Evolutionary conservation across 176 grass and related monocot genomes (phyloP), one percentile per base, ranked within the genome.

Genomic region (Aegilops tauschii): DNA sequence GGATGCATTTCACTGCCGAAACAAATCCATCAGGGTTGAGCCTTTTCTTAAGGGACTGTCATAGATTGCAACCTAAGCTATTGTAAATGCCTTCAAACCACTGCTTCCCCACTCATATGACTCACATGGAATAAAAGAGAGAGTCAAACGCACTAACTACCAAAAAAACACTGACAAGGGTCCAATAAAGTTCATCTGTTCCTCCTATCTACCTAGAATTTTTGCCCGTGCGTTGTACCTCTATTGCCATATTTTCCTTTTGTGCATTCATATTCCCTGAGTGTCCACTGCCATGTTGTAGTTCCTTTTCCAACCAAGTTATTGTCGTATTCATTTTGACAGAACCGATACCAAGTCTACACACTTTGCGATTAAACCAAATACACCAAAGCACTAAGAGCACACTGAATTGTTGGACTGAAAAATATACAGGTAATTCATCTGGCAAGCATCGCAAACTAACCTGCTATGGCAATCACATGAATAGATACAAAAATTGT

Each of bases 391-490:
- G 42, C 42, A 44, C 0, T 40, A 58, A 69, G 8, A 9, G 78
- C 23, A 29, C 3, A 44, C 20, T 14, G 20, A 16, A 42, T 32
- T 44, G 44, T 44, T 20, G 25, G 30, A 84, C 3, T 70, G 61
- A 71, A 35, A 71, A 50, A 36, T 20, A 66, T 45, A 47, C 17
- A 45, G 7, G 27, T 62, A 56, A 84, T 16, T 16, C 54, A 59
- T 21, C 54, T 8, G 54, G 27, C 6, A 25, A 56, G 35, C 16
- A 86, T 74, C 20, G 35, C 21, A 68, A 74, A 81, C 21, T 0
- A 39, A 91, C 89, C 94, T 89, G 90, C 1, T 44, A 44, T 44
- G 42, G 10, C 10, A 44, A 11, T 44, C 10, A 44, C 42, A 44
- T 44, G 10, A 44, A 44, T 44, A 44, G 10, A 44, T 44, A 44